Evolutionary conservation across 2,329 filamentous ascomycete species (phyloP).

Genomic region (Aspergillus pseudoviridinutans): DNA sequence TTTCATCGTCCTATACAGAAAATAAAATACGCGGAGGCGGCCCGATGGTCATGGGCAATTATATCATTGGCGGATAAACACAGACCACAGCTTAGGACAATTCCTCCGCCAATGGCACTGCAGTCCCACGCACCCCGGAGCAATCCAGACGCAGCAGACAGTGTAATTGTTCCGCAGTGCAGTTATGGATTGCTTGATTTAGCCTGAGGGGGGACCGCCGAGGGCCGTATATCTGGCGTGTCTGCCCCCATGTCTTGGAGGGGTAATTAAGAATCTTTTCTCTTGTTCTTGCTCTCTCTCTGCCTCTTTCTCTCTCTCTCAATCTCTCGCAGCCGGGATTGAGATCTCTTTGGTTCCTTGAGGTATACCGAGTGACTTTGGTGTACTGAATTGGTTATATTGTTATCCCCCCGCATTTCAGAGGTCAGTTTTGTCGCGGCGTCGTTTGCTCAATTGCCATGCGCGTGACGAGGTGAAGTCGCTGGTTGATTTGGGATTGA

Average conservation of each 20-base stretch:
- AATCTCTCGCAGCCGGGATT: neutral
- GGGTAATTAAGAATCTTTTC: neutral
- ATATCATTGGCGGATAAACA: slow-evolving; percentile 22
- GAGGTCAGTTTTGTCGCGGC: neutral
- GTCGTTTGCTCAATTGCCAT: neutral
- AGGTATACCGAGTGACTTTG: neutral
- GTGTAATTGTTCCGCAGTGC: neutral
- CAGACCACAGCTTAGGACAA: slow-evolving; percentile 7
- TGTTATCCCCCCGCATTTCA: neutral
- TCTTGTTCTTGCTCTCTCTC: neutral
- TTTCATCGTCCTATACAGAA: neutral
- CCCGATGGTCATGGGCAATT: neutral
- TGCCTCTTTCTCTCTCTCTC: neutral
- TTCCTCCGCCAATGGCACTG: slow-evolving; percentile 24
- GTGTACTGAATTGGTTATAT: neutral
- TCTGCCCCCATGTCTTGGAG: neutral
- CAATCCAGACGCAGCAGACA: neutral
- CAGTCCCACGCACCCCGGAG: slow-evolving; percentile 4
- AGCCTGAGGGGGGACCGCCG: neutral
- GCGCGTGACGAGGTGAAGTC: neutral
- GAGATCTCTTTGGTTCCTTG: neutral
- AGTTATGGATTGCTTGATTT: neutral
- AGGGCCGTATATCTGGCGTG: neutral
- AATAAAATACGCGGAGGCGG: slow-evolving; percentile 1
- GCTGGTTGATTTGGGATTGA: neutral